Percentiles rank a stretch among this genome's conserved stretches.
Evolutionary conservation across 495 filamentous ascomycete genomes (phyloP).

Genomic region (Neurospora sp.): DNA sequence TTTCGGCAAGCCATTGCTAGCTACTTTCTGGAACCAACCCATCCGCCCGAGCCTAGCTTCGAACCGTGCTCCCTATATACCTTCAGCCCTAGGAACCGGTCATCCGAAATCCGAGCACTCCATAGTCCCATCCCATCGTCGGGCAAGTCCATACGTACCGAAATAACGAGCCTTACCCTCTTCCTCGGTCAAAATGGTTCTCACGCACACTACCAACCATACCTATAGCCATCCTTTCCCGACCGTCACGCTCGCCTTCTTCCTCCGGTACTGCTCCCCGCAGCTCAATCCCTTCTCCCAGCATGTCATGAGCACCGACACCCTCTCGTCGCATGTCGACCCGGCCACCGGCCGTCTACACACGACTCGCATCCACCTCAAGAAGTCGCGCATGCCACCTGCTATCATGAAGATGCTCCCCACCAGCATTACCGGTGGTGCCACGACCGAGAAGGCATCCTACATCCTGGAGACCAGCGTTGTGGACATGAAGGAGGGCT

Average conservation of each 20-base stretch:
- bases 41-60: background rate
- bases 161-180: background rate
- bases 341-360: constrained; percentile 67
- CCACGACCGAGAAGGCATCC: constrained; percentile 62
- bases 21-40: background rate
- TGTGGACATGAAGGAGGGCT: constrained; percentile 81
- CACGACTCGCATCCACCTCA: constrained; percentile 85
- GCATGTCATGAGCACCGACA: constrained; percentile 94
- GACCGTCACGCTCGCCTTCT: constrained; percentile 90
- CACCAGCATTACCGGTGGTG: constrained; percentile 53
- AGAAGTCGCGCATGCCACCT: constrained; percentile 81
- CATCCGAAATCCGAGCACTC: background rate
- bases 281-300: constrained; percentile 77
- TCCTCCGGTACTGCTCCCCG: constrained; percentile 81
- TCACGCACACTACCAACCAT: constrained; percentile 66
- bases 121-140: background rate
- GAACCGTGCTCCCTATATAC: background rate
- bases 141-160: background rate
- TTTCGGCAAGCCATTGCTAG: background rate
- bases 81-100: background rate
- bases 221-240: constrained; percentile 88
- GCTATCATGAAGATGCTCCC: constrained; percentile 75
- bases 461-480: constrained; percentile 89
- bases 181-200: constrained; percentile 31
- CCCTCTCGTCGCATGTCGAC: constrained; percentile 80